These are phyloP conservation scores for Quercus phellos DNA, from an alignment of 331 rosid species.

Conservation along the genomic window DNA sequence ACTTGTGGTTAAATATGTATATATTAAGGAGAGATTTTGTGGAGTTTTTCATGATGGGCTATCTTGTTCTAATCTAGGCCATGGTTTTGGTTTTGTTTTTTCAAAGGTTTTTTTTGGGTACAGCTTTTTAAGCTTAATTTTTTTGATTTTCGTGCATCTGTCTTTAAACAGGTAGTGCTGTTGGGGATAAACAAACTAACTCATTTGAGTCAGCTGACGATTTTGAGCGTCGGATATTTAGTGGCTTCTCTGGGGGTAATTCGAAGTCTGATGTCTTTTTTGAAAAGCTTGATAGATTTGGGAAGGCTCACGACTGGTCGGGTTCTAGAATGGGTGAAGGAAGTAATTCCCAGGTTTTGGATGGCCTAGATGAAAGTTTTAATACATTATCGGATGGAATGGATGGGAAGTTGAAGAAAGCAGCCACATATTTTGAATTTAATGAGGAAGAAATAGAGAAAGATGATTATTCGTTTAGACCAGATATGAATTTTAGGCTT, in stretches of 20 bases:
- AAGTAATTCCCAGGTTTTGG: slow-evolving; percentile 13
- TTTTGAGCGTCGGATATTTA: slow-evolving; percentile 40
- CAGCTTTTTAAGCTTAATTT: neutral
- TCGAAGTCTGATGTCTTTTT: slow-evolving; percentile 28
- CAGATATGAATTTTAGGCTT: slow-evolving; percentile 31
- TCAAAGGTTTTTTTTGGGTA: neutral
- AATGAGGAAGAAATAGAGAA: slow-evolving; percentile 40
- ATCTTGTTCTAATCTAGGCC: neutral
- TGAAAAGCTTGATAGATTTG: slow-evolving; percentile 23
- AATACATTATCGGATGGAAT: slow-evolving; percentile 69
- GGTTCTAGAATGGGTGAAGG: slow-evolving; percentile 19
- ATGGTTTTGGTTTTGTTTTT: neutral
- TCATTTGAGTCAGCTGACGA: slow-evolving; percentile 45
- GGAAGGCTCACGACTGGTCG: slow-evolving; percentile 27
- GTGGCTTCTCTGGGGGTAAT: slow-evolving; percentile 23
- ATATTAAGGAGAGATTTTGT: neutral
- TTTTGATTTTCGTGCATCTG: neutral
- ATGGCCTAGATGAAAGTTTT: slow-evolving; percentile 40
- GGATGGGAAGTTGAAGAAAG: slow-evolving; percentile 64
- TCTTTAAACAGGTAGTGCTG: slow-evolving; percentile 36
- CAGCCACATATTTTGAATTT: slow-evolving; percentile 54
- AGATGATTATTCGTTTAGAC: slow-evolving; percentile 52
- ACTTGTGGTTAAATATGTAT: neutral
- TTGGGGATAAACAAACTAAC: slow-evolving; percentile 30
- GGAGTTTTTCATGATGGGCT: neutral